Percentiles rank a stretch among this genome's conserved stretches.
Evolutionary conservation across 2,329 filamentous ascomycete species (phyloP).

Genomic region (Pezicula carpinea): DNA sequence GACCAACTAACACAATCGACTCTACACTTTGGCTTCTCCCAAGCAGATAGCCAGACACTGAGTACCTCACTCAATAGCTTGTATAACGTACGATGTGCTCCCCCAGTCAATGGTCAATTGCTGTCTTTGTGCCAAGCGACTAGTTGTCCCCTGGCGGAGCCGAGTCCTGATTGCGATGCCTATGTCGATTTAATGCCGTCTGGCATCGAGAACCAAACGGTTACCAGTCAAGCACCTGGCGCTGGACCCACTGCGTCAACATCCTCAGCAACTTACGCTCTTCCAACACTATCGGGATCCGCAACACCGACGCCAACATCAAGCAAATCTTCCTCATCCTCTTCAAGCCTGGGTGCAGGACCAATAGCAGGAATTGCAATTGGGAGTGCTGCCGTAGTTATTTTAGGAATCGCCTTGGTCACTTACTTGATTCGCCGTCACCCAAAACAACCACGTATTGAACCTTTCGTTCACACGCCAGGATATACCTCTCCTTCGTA

Average conservation of each 20-base stretch:
- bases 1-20: constrained; percentile 24
- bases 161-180: constrained; percentile 22
- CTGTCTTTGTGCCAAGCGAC: constrained; percentile 25
- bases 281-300: background rate
- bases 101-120: constrained; percentile 17
- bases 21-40: constrained; percentile 25
- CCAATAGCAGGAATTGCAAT: constrained; percentile 25
- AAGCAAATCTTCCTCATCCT: background rate
- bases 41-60: constrained; percentile 20
- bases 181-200: constrained; percentile 21
- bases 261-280: background rate
- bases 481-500: too few relatives aligned
- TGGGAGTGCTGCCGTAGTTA: constrained; percentile 17
- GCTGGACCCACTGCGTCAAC: background rate
- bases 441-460: too few relatives aligned
- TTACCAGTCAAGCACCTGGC: constrained; percentile 4
- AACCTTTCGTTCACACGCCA: too few relatives aligned
- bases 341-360: constrained; percentile 2
- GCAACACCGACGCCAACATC: background rate
- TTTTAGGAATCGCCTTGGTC: constrained; percentile 12
- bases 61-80: constrained; percentile 20
- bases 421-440: too few relatives aligned
- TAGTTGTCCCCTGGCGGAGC: constrained; percentile 24
- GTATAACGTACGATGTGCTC: constrained; percentile 27
- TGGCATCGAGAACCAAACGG: constrained; percentile 8